phyloP scores from a whole-genome alignment of 164 flowering plant genomes.

The Euptelea pleiosperma region DNA sequence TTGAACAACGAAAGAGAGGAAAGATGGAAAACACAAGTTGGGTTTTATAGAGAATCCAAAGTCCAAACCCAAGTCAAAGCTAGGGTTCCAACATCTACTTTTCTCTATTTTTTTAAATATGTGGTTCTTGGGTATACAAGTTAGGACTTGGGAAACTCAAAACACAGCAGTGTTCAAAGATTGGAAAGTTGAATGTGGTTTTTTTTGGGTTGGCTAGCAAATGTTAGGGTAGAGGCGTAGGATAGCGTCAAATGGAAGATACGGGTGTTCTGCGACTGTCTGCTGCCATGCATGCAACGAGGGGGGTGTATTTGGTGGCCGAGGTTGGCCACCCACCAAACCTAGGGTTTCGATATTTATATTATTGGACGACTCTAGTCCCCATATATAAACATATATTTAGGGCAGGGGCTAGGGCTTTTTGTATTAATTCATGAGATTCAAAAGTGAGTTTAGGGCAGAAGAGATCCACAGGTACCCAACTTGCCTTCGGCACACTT shows the following conservation, averaged over 20 bases:
- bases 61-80: slow-evolving; percentile 37
- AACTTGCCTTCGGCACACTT: slow-evolving; percentile 21
- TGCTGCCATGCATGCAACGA: slow-evolving; percentile 66
- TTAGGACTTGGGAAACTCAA: slow-evolving; percentile 24
- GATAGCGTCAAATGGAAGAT: slow-evolving; percentile 45
- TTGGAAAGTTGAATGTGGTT: slow-evolving; percentile 24
- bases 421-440: slow-evolving; percentile 1
- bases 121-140: slow-evolving; percentile 13
- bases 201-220: slow-evolving; percentile 18
- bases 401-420: not conserved
- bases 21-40: slow-evolving; percentile 11
- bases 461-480: slow-evolving; percentile 5
- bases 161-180: slow-evolving; percentile 19
- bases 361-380: slow-evolving; percentile 19
- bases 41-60: slow-evolving; percentile 35
- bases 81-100: slow-evolving; percentile 33
- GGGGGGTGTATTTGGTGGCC: slow-evolving; percentile 28
- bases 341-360: slow-evolving; percentile 24
- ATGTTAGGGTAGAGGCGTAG: slow-evolving; percentile 20
- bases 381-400: slow-evolving; percentile 23
- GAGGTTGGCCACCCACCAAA: slow-evolving; percentile 27
- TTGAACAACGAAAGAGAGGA: slow-evolving; percentile 23
- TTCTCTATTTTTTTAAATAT: slow-evolving; percentile 10
- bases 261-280: slow-evolving; percentile 51
- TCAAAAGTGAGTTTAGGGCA: not conserved